phyloP scores from a whole-genome alignment of 2,329 filamentous ascomycete species.

The Pseudogymnoascus sp. region DNA sequence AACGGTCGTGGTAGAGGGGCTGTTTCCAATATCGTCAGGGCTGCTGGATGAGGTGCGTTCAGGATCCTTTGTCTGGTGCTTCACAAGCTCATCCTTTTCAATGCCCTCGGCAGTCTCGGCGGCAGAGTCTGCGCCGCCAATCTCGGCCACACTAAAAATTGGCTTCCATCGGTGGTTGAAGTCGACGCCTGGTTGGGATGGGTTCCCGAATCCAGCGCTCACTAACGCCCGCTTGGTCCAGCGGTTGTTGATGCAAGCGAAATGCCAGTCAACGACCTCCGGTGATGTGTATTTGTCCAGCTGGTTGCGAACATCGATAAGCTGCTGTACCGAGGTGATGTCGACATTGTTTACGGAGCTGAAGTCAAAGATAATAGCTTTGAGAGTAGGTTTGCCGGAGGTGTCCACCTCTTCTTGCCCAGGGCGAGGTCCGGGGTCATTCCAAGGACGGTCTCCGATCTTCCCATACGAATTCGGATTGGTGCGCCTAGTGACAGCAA shows the following conservation, averaged over 20 bases:
- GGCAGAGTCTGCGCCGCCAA: slow-evolving; percentile 62
- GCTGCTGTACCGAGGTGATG: slow-evolving; percentile 80
- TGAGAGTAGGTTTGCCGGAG: slow-evolving; percentile 56
- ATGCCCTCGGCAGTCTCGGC: slow-evolving; percentile 61
- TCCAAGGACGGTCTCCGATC: slow-evolving; percentile 82
- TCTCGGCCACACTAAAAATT: slow-evolving; percentile 89
- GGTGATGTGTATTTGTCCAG: slow-evolving; percentile 77
- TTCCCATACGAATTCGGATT: slow-evolving; percentile 56
- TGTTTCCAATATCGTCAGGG: background rate
- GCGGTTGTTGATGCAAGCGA: slow-evolving; percentile 85
- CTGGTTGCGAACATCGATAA: slow-evolving; percentile 92
- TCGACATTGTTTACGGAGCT: slow-evolving; percentile 90
- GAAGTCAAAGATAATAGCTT: slow-evolving; percentile 90
- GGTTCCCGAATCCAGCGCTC: slow-evolving; percentile 81
- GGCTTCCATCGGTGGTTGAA: slow-evolving; percentile 71
- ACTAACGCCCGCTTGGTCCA: slow-evolving; percentile 91
- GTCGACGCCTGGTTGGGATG: slow-evolving; percentile 43
- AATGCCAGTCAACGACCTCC: slow-evolving; percentile 84
- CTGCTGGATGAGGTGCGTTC: slow-evolving; percentile 10
- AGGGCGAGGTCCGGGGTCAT: slow-evolving; percentile 71
- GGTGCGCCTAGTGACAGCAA: slow-evolving; percentile 65
- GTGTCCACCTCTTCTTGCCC: slow-evolving; percentile 39
- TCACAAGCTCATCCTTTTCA: slow-evolving; percentile 36
- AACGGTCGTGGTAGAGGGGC: background rate
- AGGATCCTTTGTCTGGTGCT: slow-evolving; percentile 18